Conservation (phyloP, 2,329 filamentous ascomycete species). For the Xylaria polymorpha region DNA sequence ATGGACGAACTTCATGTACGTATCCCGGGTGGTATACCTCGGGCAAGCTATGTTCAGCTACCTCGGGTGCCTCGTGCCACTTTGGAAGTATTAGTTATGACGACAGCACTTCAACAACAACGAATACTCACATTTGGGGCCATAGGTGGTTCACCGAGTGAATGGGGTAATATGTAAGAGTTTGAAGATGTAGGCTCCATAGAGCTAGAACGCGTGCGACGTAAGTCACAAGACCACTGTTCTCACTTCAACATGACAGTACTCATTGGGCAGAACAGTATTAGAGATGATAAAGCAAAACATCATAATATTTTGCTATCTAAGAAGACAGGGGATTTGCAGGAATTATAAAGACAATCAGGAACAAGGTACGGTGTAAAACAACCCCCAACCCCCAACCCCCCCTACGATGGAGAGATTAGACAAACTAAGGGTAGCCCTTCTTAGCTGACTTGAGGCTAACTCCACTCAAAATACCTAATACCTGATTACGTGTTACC, state of each 20-base stretch:
- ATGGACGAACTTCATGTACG: background rate
- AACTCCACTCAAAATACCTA: too few species aligned
- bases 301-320: background rate
- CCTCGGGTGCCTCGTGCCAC: background rate
- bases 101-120: background rate
- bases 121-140: background rate
- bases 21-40: conserved; percentile 1
- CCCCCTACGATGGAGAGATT: too few species aligned
- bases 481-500: too few species aligned
- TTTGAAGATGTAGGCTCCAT: background rate
- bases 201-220: background rate
- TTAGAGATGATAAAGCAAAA: background rate
- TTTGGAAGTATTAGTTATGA: background rate
- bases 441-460: too few species aligned
- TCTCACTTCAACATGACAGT: background rate
- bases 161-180: background rate
- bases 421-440: too few species aligned
- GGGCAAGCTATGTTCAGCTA: conserved; percentile 1
- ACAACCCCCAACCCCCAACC: too few species aligned
- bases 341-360: background rate
- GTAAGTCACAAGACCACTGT: background rate
- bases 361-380: background rate
- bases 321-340: background rate
- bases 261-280: background rate
- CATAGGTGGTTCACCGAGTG: background rate